These are phyloP conservation scores for Nakataea oryzae DNA, from an alignment of 2,329 filamentous ascomycete genomes.

Conservation along the genomic window DNA sequence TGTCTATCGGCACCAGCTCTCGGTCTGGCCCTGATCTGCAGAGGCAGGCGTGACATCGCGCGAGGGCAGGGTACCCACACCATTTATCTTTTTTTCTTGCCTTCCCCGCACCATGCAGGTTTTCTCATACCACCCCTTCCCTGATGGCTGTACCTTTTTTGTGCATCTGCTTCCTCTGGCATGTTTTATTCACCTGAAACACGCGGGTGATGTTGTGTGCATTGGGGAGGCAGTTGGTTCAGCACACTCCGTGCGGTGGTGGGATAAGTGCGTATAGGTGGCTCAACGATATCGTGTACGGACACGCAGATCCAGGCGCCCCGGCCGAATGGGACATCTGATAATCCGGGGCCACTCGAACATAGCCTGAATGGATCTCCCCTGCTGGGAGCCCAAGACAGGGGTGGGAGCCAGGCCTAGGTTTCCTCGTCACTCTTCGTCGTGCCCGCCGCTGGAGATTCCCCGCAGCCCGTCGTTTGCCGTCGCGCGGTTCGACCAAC, in stretches of 20 bases:
- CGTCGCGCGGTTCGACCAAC: not conserved
- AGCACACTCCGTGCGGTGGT: too few species aligned
- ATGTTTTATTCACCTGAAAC: not conserved
- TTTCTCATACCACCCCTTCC: too few species aligned
- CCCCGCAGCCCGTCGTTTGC: not conserved
- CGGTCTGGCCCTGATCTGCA: not conserved
- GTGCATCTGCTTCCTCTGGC: not conserved
- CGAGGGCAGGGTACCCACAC: not conserved
- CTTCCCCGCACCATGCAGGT: not conserved
- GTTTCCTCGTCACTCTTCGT: too few species aligned
- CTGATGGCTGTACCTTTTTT: not conserved
- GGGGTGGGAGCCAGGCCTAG: too few species aligned
- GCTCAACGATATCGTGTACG: too few species aligned
- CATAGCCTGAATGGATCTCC: not conserved
- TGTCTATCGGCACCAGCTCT: not conserved
- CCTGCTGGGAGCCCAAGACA: too few species aligned
- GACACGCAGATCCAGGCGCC: too few species aligned
- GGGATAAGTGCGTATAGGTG: too few species aligned
- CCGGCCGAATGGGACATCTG: too few species aligned
- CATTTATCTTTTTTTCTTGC: not conserved
- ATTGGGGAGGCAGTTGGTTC: too few species aligned
- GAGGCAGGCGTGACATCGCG: not conserved
- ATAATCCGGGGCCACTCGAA: not conserved
- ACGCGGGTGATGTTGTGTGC: not conserved
- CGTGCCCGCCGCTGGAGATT: too few species aligned